A percentile compares a stretch with the other conserved stretches of the same genome.
phyloP scores from a whole-genome alignment of 257 asterid genomes.

The Henckelia pumila region DNA sequence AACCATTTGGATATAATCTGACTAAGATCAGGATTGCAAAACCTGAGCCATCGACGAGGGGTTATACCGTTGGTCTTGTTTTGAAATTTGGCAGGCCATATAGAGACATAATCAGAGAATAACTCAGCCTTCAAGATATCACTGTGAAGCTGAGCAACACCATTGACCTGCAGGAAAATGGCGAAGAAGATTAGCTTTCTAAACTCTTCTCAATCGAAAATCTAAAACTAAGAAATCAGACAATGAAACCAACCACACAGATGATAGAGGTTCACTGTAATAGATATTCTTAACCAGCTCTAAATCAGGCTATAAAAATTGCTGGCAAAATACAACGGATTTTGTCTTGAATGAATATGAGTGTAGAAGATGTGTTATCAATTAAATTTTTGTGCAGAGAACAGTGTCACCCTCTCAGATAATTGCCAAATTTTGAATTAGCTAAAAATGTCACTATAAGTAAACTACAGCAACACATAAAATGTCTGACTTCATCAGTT shows the following conservation, averaged over 20 bases:
- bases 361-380: background rate
- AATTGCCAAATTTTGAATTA: background rate
- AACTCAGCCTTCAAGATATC: conserved; percentile 83
- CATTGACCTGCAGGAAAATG: conserved; percentile 73
- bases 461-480: conserved; percentile 8
- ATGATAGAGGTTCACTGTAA: conserved; percentile 8
- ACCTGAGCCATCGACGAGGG: conserved; percentile 96
- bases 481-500: background rate
- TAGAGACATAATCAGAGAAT: conserved; percentile 86
- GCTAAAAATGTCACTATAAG: background rate
- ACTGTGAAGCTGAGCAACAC: conserved; percentile 97
- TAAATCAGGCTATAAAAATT: background rate
- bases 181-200: conserved; percentile 21
- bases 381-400: background rate
- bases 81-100: conserved; percentile 95
- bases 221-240: conserved; percentile 1
- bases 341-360: background rate
- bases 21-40: conserved; percentile 95
- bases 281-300: conserved; percentile 20
- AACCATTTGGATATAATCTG: conserved; percentile 94
- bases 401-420: background rate
- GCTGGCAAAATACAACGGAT: background rate
- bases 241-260: background rate
- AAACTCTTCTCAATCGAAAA: conserved; percentile 3
- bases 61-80: conserved; percentile 98